Base-by-base conservation (phyloP, 805 yeast species). In the Cyberlindnera japonica region DNA sequence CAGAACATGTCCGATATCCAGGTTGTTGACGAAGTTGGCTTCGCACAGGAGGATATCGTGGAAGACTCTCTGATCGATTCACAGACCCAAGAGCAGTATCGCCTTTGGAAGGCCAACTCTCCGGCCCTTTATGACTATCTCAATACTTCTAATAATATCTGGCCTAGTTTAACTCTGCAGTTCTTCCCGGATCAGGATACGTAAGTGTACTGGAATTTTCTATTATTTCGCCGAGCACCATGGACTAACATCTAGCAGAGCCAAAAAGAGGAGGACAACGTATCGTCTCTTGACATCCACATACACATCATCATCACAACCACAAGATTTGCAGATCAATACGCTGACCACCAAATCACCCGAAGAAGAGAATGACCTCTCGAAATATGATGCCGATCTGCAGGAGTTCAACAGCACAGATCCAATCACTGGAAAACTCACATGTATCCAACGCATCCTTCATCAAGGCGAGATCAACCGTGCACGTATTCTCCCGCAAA, bases 401-500 rank as follows among this genome's bases (percentile, higher is more conserved):
- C 55, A 33, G 61, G 66, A 62, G 25, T 55, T 66, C 40, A 64
- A 60, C 21, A 54, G 60, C 8, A 48, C 43, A 11, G 45, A 51
- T 11, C 49, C 49, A 51, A 68, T 44, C 51, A 63, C 32, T 38
- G 65, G 61, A 12, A 63, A 70, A 38, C 57, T 74, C 15, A 58
- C 59, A 30, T 58, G 71, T 23, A 46, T 69, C 5, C 95, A 85
- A 60, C 71, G 73, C 33, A 79, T 85, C n/a, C 69, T 74, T 24
- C 88, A 80, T 49, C 59, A 65, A 1, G 89, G 86, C 2, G 93
- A 83, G 48, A 81, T 89, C 41, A 86, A 87, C 56, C 74, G 76
- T 45, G 80, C 84, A 0, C 69, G 82, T 26, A 77, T 75, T 53
- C 76, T 85, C 79, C 95, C 96, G 0, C 91, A 83, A 50, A 90